Evolutionary conservation across 768 basidiomycete genomes (phyloP).

Genomic region (Phlebiopsis gigantea): DNA sequence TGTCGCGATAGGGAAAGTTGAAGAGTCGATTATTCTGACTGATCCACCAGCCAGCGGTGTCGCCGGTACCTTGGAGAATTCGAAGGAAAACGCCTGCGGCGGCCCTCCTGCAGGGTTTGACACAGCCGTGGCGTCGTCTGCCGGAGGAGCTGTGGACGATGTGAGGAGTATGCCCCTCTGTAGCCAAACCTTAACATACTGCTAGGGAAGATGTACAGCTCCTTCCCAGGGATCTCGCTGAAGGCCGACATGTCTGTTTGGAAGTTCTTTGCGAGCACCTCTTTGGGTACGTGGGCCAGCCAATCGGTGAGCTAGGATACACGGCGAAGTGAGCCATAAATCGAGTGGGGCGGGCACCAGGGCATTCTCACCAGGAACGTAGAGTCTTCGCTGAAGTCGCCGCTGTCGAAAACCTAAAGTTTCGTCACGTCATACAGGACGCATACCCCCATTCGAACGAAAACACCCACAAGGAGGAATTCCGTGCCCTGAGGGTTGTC

Average conservation of each 20-base stretch:
- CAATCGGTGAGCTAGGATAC: slow-evolving; percentile 44
- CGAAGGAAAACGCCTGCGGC: slow-evolving; percentile 44
- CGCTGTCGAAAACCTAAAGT: slow-evolving; percentile 34
- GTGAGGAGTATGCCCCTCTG: not conserved
- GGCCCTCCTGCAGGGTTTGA: slow-evolving; percentile 38
- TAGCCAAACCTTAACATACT: slow-evolving; percentile 18
- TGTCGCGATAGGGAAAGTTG: slow-evolving; percentile 44
- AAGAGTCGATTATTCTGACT: slow-evolving; percentile 50
- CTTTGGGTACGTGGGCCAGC: slow-evolving; percentile 56
- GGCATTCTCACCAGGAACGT: slow-evolving; percentile 31
- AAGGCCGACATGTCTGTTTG: slow-evolving; percentile 39
- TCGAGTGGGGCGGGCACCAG: not conserved
- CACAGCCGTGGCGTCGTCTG: slow-evolving; percentile 32
- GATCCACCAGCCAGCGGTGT: slow-evolving; percentile 45
- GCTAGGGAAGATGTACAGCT: slow-evolving; percentile 48
- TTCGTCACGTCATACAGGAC: not conserved
- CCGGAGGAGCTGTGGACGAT: slow-evolving; percentile 13
- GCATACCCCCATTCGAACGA: too few species aligned
- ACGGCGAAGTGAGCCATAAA: not conserved
- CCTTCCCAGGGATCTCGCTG: slow-evolving; percentile 43
- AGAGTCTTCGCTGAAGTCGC: slow-evolving; percentile 45
- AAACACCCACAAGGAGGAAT: slow-evolving; percentile 38
- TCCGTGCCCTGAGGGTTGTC: slow-evolving; percentile 38
- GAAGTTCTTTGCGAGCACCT: slow-evolving; percentile 60
- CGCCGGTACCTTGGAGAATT: slow-evolving; percentile 40